These are phyloP conservation scores for Closterium sp. DNA, from an alignment of 139 green algal genomes.

Conservation along the genomic window DNA sequence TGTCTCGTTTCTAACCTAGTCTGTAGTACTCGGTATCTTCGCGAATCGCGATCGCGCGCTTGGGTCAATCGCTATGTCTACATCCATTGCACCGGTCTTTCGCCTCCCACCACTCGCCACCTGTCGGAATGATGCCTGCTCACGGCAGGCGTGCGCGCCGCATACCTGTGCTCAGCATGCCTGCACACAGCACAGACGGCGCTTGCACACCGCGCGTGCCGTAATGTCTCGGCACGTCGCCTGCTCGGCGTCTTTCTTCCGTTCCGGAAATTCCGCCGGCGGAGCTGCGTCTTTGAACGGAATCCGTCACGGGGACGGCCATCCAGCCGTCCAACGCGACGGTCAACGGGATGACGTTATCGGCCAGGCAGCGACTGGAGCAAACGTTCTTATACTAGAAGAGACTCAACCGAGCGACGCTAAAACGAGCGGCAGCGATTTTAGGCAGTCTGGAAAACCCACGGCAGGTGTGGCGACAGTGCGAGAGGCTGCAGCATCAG, in stretches of 20 bases:
- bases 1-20: too few relatives aligned
- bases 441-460: neutral
- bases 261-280: neutral
- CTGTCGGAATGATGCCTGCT: neutral
- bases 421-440: neutral
- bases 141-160: too few relatives aligned
- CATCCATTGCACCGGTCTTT: neutral
- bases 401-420: neutral
- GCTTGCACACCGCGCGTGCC: neutral
- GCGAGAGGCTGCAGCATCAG: neutral
- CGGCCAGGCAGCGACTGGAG: neutral
- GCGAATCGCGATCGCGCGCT: neutral
- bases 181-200: neutral
- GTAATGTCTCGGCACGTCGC: neutral
- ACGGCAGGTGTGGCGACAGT: neutral
- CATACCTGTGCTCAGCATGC: too few relatives aligned
- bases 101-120: neutral
- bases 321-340: too few relatives aligned
- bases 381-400: neutral
- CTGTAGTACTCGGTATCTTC: too few relatives aligned
- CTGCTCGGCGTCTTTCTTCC: neutral
- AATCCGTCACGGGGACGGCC: too few relatives aligned
- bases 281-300: neutral
- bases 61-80: neutral
- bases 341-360: neutral